Conservation (phyloP, 106 monocot species). For the Allium fistulosum region DNA sequence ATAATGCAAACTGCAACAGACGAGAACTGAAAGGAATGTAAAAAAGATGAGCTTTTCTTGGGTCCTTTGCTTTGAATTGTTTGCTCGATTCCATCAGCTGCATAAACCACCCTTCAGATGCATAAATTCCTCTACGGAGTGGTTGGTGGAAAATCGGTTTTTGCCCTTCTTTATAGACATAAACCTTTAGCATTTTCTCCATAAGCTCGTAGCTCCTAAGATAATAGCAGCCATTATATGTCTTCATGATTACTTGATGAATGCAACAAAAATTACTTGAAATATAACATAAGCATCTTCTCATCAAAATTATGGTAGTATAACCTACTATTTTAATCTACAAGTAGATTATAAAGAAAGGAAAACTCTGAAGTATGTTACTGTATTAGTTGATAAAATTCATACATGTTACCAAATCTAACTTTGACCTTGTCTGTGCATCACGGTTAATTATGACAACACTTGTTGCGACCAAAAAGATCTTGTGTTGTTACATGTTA, state of each 20-base stretch:
- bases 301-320: neutral
- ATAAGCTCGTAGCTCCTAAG: constrained; percentile 65
- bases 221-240: neutral
- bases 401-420: neutral
- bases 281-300: neutral
- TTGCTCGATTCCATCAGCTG: constrained; percentile 40
- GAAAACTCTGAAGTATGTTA: neutral
- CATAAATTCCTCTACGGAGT: constrained; percentile 54
- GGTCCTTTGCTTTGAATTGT: constrained; percentile 30
- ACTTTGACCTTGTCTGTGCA: too few species aligned
- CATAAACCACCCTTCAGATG: constrained; percentile 81
- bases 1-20: constrained; percentile 26
- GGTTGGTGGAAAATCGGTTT: constrained; percentile 53
- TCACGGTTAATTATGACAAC: too few species aligned
- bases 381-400: neutral
- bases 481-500: too few species aligned
- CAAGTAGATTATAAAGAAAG: neutral
- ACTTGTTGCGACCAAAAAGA: too few species aligned
- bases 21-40: constrained; percentile 63
- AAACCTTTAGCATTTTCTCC: constrained; percentile 52
- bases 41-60: constrained; percentile 50
- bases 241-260: neutral
- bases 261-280: neutral
- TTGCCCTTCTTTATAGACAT: constrained; percentile 57
- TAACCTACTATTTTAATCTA: neutral